Evolutionary conservation across 75 land plant genomes (phyloP), one percentile per base, ranked within the genome.

Genomic region (Pinus tabuliformis): DNA sequence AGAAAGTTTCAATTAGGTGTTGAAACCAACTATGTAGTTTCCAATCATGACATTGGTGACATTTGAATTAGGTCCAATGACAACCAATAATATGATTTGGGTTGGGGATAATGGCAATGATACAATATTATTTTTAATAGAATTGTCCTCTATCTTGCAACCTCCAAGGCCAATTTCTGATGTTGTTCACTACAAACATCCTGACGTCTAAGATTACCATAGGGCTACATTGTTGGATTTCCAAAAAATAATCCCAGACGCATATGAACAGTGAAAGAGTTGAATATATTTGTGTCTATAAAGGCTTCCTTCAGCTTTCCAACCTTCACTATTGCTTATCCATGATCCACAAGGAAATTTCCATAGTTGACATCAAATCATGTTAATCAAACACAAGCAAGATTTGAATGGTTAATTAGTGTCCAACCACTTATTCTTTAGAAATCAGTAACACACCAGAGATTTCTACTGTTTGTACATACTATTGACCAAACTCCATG

Each of bases 281-380:
- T 85, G 28, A 68, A 76, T 24, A 97, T 73, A 2, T 92, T 92
- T 16, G 9, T 74, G 70, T 95, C 82, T 0, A 97, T 66, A 17
- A 85, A 78, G 13, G 11, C 33, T 80, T 91, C 92, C 22, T 39
- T 73, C 28, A 95, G 24, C 78, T 81, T 72, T 3, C 95, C 93
- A 30, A 71, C 58, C 24, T 74, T 73, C 13, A 95, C 75, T 39
- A 98, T 95, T 18, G 75, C 75, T 57, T 76, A 79, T 1, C 91
- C 84, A 78, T 93, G 88, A 18, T 62, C 36, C 6, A 76, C 82
- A n/a, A 89, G 73, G 68, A 90, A 93, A 0, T 82, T 79, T 58
- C 98, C 99, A 78, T 98, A 97, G 63, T 95, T 91, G 73, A 95
- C 77, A 65, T 97, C 93, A 88, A 97, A 65, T 37, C 99, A 96